Percentiles rank a stretch among this genome's conserved stretches.
Conservation (phyloP, 2,329 filamentous ascomycete species). For the Cercospora sesami region DNA sequence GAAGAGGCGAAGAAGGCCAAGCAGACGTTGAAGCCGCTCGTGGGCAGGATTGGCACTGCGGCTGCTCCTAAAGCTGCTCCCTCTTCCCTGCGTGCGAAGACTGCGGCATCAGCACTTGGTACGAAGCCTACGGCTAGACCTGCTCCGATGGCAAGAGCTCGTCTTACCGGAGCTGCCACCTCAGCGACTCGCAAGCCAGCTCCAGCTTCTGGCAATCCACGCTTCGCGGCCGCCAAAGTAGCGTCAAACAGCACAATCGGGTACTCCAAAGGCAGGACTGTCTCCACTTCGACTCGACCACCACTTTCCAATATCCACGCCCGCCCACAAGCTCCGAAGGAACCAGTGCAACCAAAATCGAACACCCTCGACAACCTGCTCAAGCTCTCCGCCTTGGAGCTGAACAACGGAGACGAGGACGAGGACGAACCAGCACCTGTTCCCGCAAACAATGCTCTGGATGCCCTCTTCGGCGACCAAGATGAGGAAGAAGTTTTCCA, state of each 20-base stretch:
- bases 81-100: constrained; percentile 57
- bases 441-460: background rate
- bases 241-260: constrained; percentile 80
- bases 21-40: constrained; percentile 6
- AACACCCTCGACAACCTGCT: constrained; percentile 32
- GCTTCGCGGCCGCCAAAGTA: constrained; percentile 62
- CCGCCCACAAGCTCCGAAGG: constrained; percentile 9
- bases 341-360: constrained; percentile 15
- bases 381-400: constrained; percentile 24
- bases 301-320: constrained; percentile 31
- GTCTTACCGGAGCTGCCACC: constrained; percentile 38
- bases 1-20: constrained; percentile 31
- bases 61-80: constrained; percentile 38
- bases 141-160: constrained; percentile 41
- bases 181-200: constrained; percentile 19
- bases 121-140: constrained; percentile 35
- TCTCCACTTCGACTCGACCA: constrained; percentile 44
- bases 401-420: constrained; percentile 14
- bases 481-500: constrained; percentile 31
- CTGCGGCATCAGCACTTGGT: constrained; percentile 48
- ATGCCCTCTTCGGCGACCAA: constrained; percentile 8
- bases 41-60: constrained; percentile 15
- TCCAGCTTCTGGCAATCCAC: constrained; percentile 43
- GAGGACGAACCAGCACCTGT: constrained; percentile 20
- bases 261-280: constrained; percentile 72